Conservation (phyloP, 495 filamentous ascomycete species). For the Aspergillus bertholletiae region DNA sequence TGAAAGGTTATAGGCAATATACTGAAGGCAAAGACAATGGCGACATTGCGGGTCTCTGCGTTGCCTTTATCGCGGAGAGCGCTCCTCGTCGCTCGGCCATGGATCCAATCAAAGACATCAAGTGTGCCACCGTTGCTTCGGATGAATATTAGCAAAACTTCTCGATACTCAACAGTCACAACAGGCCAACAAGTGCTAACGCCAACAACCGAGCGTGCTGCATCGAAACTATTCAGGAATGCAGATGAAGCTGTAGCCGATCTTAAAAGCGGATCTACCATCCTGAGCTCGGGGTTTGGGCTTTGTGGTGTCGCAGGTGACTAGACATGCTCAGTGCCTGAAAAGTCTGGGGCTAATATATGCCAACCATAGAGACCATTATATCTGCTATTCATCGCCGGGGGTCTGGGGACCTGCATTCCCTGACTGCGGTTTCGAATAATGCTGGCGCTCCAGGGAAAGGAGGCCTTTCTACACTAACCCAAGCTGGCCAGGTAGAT, state of each 20-base stretch:
- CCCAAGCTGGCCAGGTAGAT: conserved; percentile 72
- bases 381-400: conserved; percentile 71
- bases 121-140: conserved; percentile 11
- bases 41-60: conserved; percentile 25
- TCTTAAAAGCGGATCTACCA: conserved; percentile 66
- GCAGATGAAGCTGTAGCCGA: conserved; percentile 71
- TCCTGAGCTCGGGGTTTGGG: conserved; percentile 82
- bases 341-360: not conserved
- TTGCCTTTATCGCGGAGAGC: conserved; percentile 27
- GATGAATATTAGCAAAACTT: conserved; percentile 1
- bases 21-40: conserved; percentile 17
- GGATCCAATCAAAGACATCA: conserved; percentile 20
- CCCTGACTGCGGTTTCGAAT: conserved; percentile 84
- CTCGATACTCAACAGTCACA: conserved; percentile 25
- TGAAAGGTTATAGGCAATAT: not conserved
- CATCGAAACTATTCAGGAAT: conserved; percentile 66
- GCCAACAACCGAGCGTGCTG: conserved; percentile 34
- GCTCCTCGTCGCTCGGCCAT: conserved; percentile 20
- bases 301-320: conserved; percentile 77
- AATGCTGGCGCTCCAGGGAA: conserved; percentile 78
- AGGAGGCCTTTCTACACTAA: conserved; percentile 73
- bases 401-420: conserved; percentile 63
- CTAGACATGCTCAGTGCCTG: not conserved
- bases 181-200: conserved; percentile 11
- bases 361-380: conserved; percentile 55